Evolutionary conservation across 306 rosid genomes (phyloP), one percentile per base, ranked within the genome.

Genomic region (Prosopis cineraria): DNA sequence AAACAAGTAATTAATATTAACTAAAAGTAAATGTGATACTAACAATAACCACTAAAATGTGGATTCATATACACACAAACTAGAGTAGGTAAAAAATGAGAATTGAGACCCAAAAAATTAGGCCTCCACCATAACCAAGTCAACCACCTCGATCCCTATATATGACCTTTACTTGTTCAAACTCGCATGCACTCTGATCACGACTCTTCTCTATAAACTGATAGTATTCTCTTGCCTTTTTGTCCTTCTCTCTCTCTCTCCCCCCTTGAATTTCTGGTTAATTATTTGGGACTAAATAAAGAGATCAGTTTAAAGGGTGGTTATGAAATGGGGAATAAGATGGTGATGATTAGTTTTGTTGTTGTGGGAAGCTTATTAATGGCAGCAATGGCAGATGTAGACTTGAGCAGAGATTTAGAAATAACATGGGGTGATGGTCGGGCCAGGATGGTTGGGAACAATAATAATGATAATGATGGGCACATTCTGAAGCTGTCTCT

Each of bases 361-460:
- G 19, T 14, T 13, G n/a, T 13, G 2, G 3, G n/a, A 3, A 44
- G 50, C 50, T 13, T 44, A 40, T 48, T 70, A 58, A 33, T 36
- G 24, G 62, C 1, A 1, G 72, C 52, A 5, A 72, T 52, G 0
- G 50, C 6, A 3, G 83, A 79, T 16, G 87, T 84, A 27, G 80
- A 79, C 74, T 82, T 90, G 27, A 3, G 72, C 77, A 75, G 82
- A 60, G 89, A 90, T 27, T 75, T 90, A 47, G 91, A 86, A 34
- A 22, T 88, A 68, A 84, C 87, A 2, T 90, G 91, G 91, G 94
- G 94, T 43, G 86, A 84, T 47, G 70, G 67, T 3, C 91, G 89
- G 76, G 88, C 86, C 43, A 84, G 78, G 52, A 77, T 87, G 31
- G 81, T 82, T 17, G 58, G 65, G 31, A 77, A 77, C 68, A 77